Evolutionary conservation across 2,329 filamentous ascomycete species (phyloP), one percentile per base, ranked within the genome.

Genomic region (Hypoxylon sp.): DNA sequence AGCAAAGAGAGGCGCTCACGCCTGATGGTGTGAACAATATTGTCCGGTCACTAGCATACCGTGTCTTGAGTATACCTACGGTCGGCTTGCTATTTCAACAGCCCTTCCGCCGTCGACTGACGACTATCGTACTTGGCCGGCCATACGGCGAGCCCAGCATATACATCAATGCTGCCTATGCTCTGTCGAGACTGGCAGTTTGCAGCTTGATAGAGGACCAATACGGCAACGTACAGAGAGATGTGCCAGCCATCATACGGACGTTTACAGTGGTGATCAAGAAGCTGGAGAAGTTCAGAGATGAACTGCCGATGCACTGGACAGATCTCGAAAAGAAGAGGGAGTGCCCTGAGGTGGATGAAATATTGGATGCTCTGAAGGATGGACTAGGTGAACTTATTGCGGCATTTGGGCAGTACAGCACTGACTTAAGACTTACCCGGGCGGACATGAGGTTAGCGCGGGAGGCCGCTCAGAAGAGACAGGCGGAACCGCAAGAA

Each of bases 181-280:
- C 91, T 0, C 81, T 96, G 41, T 89, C 88, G 11, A 85, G 86
- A 53, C 84, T 98, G 28, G 87, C 92, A 0, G 86, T 93, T 3
- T 87, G 87, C 68, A 95, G 92, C 78, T 80, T 98, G 59, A 82
- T 83, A 2, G 94, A 98, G 79, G 95, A 98, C 77, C 86, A 86
- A 50, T 96, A 90, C 75, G 95, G 95, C 13, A 92, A 93, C 72
- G 95, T 97, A n/a, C 91, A 97, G 71, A 85, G 89, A 46, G 92
- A 96, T 70, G 89, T 98, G 1, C 88, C 92, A 0, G 81, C 81
- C 52, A 90, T 97, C 62, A 88, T 98, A 55, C 87, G 91, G 50
- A 88, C 89, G 1, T 87, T 97, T 67, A 94, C 93, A 0, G 73
- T 78, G 0, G 89, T 92, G 0, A 89, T 94, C 61, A 85, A 82